Conservation (phyloP, 2,329 filamentous ascomycete species). For the Bipolaris cookei region DNA sequence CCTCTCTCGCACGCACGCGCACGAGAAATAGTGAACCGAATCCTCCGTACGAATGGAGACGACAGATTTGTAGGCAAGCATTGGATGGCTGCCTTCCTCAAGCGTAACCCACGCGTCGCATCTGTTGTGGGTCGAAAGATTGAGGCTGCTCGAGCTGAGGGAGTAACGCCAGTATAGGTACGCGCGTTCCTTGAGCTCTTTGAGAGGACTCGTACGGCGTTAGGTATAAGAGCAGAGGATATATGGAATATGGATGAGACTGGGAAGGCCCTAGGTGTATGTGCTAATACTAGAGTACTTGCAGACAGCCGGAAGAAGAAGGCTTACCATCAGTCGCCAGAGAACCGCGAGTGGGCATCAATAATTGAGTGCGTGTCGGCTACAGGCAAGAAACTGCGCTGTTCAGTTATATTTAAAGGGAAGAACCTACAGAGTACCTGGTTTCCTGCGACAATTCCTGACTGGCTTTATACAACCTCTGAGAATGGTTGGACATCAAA, state of each 20-base stretch:
- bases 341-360: no score
- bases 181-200: conserved; percentile 18
- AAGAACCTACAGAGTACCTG: conserved; percentile 5
- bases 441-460: conserved; percentile 1
- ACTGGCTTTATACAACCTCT: conserved; percentile 5
- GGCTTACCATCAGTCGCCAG: no score
- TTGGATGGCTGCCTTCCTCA: neutral
- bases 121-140: conserved; percentile 4
- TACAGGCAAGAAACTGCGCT: no score
- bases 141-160: conserved; percentile 11
- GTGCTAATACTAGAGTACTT: no score
- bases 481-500: conserved; percentile 9
- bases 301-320: no score
- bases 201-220: conserved; percentile 5
- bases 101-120: no score
- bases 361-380: no score
- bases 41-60: neutral
- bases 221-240: conserved; percentile 6
- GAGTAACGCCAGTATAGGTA: conserved; percentile 8
- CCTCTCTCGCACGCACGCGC: conserved; percentile 16
- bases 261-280: no score
- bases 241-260: conserved; percentile 7
- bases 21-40: conserved; percentile 19
- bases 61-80: neutral
- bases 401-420: conserved; percentile 6